Evolutionary conservation across 768 basidiomycete genomes (phyloP).

Genomic region (Psilocybe cyanescens): DNA sequence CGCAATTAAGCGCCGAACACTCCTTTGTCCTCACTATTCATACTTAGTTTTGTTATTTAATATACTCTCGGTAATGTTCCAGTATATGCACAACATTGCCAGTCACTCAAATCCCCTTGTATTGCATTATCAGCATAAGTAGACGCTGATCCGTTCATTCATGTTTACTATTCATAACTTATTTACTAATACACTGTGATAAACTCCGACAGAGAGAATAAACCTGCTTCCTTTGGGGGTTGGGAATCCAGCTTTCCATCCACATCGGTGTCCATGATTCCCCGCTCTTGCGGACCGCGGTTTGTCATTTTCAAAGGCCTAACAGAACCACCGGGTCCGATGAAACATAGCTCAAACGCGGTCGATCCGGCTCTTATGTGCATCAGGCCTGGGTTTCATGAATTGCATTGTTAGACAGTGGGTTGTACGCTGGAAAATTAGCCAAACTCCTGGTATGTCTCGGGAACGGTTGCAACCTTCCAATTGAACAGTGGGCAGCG

Average conservation of each 20-base stretch:
- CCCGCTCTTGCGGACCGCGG: too few relatives aligned
- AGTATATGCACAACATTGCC: background rate
- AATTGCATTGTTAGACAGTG: too few relatives aligned
- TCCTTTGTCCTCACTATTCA: background rate
- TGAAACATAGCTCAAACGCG: too few relatives aligned
- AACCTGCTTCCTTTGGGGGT: background rate
- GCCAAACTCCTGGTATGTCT: too few relatives aligned
- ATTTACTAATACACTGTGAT: background rate
- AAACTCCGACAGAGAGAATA: background rate
- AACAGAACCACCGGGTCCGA: too few relatives aligned
- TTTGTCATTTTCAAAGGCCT: too few relatives aligned
- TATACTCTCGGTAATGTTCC: background rate
- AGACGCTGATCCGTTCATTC: background rate
- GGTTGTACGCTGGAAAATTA: too few relatives aligned
- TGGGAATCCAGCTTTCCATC: background rate
- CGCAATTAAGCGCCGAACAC: background rate
- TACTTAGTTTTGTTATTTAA: background rate
- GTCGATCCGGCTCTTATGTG: too few relatives aligned
- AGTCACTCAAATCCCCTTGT: background rate
- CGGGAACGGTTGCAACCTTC: too few relatives aligned
- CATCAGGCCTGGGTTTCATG: too few relatives aligned
- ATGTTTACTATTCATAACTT: background rate
- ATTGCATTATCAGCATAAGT: background rate
- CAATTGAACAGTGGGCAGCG: too few relatives aligned
- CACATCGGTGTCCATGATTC: too few relatives aligned